phyloP scores from a whole-genome alignment of 1,284 basidiomycete genomes.

The Blastosporella zonata region DNA sequence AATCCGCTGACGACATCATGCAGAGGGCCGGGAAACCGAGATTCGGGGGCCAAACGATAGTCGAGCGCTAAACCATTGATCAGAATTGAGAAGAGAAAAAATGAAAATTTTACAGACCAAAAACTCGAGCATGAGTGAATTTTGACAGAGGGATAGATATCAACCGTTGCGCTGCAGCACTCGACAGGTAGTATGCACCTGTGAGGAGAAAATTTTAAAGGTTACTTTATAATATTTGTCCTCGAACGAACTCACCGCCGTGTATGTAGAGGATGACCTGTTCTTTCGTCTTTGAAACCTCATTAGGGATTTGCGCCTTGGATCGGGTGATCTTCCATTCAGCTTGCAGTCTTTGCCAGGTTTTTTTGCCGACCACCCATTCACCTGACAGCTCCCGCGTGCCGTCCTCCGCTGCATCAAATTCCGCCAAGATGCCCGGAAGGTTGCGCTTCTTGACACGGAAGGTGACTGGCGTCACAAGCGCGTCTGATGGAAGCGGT shows the following conservation, averaged over 20 bases:
- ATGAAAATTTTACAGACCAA: slow-evolving; percentile 58
- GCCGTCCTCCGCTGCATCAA: slow-evolving; percentile 73
- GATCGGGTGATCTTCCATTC: slow-evolving; percentile 66
- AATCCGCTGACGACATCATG: slow-evolving; percentile 91
- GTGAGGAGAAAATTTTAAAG: neutral
- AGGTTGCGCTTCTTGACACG: slow-evolving; percentile 72
- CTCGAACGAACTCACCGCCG: slow-evolving; percentile 59
- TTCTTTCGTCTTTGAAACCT: slow-evolving; percentile 49
- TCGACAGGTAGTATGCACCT: slow-evolving; percentile 94
- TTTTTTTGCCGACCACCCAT: slow-evolving; percentile 92
- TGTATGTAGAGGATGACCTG: slow-evolving; percentile 92
- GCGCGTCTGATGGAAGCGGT: slow-evolving; percentile 89
- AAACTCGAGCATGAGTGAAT: slow-evolving; percentile 89
- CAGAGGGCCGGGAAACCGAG: slow-evolving; percentile 89
- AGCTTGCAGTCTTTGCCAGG: slow-evolving; percentile 85
- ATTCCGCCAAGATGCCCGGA: slow-evolving; percentile 74
- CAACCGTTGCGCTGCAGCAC: slow-evolving; percentile 89
- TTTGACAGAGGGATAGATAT: slow-evolving; percentile 93
- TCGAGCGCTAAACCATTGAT: slow-evolving; percentile 67
- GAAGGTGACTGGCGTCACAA: slow-evolving; percentile 95
- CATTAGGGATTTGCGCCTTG: slow-evolving; percentile 6
- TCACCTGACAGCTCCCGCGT: slow-evolving; percentile 86
- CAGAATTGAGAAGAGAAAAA: slow-evolving; percentile 8
- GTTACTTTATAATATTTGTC: slow-evolving; percentile 1
- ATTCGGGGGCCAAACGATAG: slow-evolving; percentile 95